Percentiles rank a stretch among this genome's conserved stretches.
These are phyloP conservation scores for Scolecobasidium constrictum DNA, from an alignment of 2,329 filamentous ascomycete species.

Conservation along the genomic window DNA sequence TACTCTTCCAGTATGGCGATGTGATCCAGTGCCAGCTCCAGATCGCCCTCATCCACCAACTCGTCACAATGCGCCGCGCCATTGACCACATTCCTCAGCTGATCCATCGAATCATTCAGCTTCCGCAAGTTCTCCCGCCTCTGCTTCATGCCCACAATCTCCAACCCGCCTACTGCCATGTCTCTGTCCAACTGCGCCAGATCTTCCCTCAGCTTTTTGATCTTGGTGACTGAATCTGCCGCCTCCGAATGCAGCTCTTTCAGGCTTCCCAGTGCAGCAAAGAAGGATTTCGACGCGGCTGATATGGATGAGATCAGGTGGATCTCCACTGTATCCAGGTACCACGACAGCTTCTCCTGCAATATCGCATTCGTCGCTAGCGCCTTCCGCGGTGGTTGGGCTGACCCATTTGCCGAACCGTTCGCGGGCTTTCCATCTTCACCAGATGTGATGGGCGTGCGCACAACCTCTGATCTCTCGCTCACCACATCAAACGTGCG, in stretches of 20 bases:
- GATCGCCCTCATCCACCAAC: constrained; percentile 70
- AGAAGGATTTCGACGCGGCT: constrained; percentile 90
- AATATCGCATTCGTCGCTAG: constrained; percentile 93
- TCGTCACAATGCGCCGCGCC: constrained; percentile 67
- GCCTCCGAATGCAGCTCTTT: constrained; percentile 88
- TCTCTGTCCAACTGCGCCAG: constrained; percentile 73
- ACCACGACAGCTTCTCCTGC: constrained; percentile 98
- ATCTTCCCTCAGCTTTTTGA: constrained; percentile 70
- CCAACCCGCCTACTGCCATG: constrained; percentile 73
- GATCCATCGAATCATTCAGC: constrained; percentile 70
- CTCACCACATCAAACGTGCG: constrained; percentile 94
- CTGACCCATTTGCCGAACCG: constrained; percentile 41
- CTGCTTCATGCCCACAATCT: constrained; percentile 73
- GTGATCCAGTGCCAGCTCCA: constrained; percentile 67
- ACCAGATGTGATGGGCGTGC: constrained; percentile 42
- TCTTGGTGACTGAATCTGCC: constrained; percentile 78
- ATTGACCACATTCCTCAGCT: constrained; percentile 69
- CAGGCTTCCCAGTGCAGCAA: constrained; percentile 82
- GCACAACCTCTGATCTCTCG: constrained; percentile 92
- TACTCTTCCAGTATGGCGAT: constrained; percentile 71
- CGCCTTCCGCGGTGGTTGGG: constrained; percentile 57
- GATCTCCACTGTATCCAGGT: constrained; percentile 98
- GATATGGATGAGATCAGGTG: constrained; percentile 95
- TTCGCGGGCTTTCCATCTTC: constrained; percentile 47
- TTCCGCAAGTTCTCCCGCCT: constrained; percentile 76